A percentile compares a stretch with the other conserved stretches of the same genome.
These are phyloP conservation scores for Penicillium sp. DNA, from an alignment of 2,329 filamentous ascomycete species.

Conservation along the genomic window DNA sequence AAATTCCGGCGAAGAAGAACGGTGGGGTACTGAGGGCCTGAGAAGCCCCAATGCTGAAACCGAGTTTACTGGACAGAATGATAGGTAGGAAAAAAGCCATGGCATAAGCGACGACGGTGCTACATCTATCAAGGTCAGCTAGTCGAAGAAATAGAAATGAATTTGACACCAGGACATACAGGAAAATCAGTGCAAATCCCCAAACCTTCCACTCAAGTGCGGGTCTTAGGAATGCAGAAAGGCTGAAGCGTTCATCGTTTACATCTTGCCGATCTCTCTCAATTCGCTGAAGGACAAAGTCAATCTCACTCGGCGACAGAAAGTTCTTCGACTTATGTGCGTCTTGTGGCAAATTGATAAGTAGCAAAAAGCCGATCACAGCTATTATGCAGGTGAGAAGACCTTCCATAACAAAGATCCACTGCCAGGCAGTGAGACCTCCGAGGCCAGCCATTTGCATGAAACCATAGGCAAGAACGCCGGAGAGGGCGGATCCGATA, in stretches of 20 bases:
- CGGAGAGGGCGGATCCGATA: slow-evolving; percentile 47
- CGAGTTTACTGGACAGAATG: slow-evolving; percentile 67
- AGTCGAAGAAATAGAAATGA: no score
- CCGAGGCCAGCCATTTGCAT: slow-evolving; percentile 33
- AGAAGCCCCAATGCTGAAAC: slow-evolving; percentile 64
- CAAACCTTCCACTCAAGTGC: slow-evolving; percentile 59
- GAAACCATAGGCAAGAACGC: slow-evolving; percentile 44
- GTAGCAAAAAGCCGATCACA: slow-evolving; percentile 1
- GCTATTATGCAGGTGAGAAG: slow-evolving; percentile 4
- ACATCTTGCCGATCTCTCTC: slow-evolving; percentile 59
- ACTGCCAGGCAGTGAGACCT: slow-evolving; percentile 30
- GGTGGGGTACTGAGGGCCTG: slow-evolving; percentile 76
- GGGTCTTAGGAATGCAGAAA: slow-evolving; percentile 52
- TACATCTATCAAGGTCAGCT: no score
- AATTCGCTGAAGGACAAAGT: slow-evolving; percentile 56
- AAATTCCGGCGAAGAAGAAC: slow-evolving; percentile 66
- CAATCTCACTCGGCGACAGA: slow-evolving; percentile 45
- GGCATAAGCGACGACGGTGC: slow-evolving; percentile 75
- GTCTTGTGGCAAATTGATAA: slow-evolving; percentile 44
- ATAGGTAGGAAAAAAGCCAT: slow-evolving; percentile 80
- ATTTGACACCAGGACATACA: slow-evolving; percentile 55
- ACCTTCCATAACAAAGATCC: slow-evolving; percentile 19
- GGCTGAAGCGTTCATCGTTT: slow-evolving; percentile 51
- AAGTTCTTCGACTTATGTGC: slow-evolving; percentile 39
- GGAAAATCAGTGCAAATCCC: slow-evolving; percentile 58